Evolutionary conservation across 1,139 yeast species (phyloP).

Genomic region (Hansenula sp.): DNA sequence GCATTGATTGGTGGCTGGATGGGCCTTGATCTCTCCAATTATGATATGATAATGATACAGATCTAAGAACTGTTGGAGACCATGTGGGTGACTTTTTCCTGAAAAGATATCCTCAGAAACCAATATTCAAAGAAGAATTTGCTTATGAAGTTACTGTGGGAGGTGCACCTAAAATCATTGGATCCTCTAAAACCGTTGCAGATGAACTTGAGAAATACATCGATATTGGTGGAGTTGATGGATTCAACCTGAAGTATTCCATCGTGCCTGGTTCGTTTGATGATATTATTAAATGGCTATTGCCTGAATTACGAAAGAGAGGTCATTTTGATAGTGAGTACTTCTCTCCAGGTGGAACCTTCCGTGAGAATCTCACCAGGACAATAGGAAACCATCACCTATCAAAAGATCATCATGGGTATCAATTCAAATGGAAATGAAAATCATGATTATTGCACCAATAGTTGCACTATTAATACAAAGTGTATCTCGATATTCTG

Average conservation of each 20-base stretch:
- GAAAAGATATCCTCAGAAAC: background rate
- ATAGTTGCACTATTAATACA: too few species aligned
- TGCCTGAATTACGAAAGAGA: conserved; percentile 28
- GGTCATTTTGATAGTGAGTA: conserved; percentile 28
- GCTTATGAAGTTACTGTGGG: conserved; percentile 25
- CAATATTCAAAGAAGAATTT: conserved; percentile 21
- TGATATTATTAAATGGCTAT: conserved; percentile 26
- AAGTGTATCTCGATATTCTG: too few species aligned
- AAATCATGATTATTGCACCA: too few species aligned
- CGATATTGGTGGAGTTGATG: conserved; percentile 29
- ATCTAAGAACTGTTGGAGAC: conserved; percentile 23
- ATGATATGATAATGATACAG: conserved; percentile 23
- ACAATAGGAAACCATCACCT: background rate
- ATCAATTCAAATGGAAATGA: background rate
- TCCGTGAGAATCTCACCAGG: background rate
- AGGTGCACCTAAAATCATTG: conserved; percentile 26
- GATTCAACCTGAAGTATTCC: conserved; percentile 30
- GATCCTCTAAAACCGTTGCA: conserved; percentile 28
- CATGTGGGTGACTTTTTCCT: conserved; percentile 25
- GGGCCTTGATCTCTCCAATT: conserved; percentile 26
- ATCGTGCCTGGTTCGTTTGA: conserved; percentile 28
- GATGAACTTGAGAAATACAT: conserved; percentile 29
- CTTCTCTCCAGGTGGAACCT: conserved; percentile 17
- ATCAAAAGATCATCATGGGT: background rate
- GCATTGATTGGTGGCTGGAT: conserved; percentile 32